Base-by-base conservation (phyloP, 352 stramenopile genomes). In the Blastocystis sp. region DNA sequence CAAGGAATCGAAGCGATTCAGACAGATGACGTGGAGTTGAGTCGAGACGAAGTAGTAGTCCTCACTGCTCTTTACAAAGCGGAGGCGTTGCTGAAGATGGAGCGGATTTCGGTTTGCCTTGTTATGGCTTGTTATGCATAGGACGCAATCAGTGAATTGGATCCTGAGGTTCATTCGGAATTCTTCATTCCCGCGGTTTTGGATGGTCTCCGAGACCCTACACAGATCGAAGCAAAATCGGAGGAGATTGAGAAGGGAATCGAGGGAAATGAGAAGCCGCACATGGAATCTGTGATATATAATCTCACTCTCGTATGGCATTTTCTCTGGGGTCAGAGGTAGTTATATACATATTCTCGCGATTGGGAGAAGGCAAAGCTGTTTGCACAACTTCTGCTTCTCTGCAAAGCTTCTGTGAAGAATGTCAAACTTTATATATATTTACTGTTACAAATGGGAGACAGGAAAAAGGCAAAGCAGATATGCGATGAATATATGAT, bases 401-500 rank as follows among this genome's bases (percentile, higher is more conserved):
- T 20, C 24, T 85, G 59, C 39, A 64, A 47, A 13, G 50, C 73
- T 5, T 85, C 73, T 3, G 18, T 85, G 24, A 85, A 85, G 73
- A 85, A 85, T 45, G 73, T 53, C 3, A 41, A 39, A 37, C 24
- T 85, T 5, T 34, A 16, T 24, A 65, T 85, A 26, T 85, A 85
- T 30, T 16, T 85, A 8, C n/a, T 85, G 18, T 34, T 68, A 50
- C 73, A 85, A 53, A 65, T 50, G 55, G 73, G 73, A 11, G 54
- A 85, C 16, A 37, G 54, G 56, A 16, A 68, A n/a, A 45, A 85
- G 56, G 73, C 73, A 2, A 66, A 54, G 47, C 5, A 68, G 50
- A 20, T 68, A 9, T 54, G 50, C 16, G 73, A 85, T 6, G 50
- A 85, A 7, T 85, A 85, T 47, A 45, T 85, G 47, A 24, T 85